These are phyloP conservation scores for Eucalyptus rudis DNA, from an alignment of 345 rosid species.

Conservation along the genomic window DNA sequence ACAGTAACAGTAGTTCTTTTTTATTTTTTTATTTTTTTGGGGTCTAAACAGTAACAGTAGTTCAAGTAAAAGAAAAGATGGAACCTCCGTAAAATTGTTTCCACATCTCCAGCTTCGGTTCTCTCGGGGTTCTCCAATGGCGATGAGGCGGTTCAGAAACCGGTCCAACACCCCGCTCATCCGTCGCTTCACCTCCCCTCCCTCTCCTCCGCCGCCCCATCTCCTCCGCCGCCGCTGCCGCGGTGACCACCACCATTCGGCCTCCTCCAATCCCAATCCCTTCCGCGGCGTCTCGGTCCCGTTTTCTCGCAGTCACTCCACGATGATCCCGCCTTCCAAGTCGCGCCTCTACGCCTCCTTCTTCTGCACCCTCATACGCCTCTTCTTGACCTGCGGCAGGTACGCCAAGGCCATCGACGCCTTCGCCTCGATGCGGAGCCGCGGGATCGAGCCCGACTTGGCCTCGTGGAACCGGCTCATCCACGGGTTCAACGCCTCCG, in stretches of 20 bases:
- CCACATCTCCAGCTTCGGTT: neutral
- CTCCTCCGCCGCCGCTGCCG: neutral
- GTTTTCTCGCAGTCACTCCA: neutral
- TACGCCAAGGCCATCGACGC: slow-evolving; percentile 43
- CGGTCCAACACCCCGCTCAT: neutral
- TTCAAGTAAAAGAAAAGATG: no score
- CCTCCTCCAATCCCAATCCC: neutral
- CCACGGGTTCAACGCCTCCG: slow-evolving; percentile 43
- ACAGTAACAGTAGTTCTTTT: no score
- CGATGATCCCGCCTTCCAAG: neutral
- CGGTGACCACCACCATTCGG: neutral
- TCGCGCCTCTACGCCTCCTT: slow-evolving; percentile 32
- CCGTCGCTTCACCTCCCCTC: neutral
- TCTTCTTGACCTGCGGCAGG: slow-evolving; percentile 53
- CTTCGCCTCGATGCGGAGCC: slow-evolving; percentile 47
- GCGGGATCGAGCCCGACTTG: slow-evolving; percentile 28
- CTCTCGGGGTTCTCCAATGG: neutral
- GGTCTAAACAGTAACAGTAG: no score
- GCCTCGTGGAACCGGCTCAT: slow-evolving; percentile 51
- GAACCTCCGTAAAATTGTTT: neutral
- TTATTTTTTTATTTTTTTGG: no score
- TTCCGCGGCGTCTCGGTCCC: neutral
- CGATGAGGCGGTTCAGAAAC: neutral
- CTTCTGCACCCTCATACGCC: slow-evolving; percentile 59
- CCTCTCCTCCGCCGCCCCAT: neutral